These are phyloP conservation scores for Ophiocordyceps camponoti-leonardi DNA, from an alignment of 2,329 filamentous ascomycete genomes.

Conservation along the genomic window DNA sequence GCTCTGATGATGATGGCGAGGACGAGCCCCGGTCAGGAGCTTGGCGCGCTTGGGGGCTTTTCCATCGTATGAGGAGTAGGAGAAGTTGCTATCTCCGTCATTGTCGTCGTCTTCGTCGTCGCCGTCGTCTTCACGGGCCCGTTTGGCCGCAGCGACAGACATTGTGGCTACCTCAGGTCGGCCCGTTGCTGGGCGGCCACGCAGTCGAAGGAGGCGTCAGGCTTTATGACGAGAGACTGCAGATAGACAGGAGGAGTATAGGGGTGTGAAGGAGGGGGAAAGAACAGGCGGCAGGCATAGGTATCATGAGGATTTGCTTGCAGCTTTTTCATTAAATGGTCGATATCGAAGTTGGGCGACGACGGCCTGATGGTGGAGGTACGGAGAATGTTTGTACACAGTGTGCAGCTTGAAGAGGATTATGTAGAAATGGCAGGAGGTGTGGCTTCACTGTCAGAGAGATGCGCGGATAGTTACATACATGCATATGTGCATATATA, in stretches of 20 bases:
- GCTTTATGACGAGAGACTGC: background rate
- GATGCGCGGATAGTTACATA: too few species aligned
- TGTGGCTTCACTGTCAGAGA: too few species aligned
- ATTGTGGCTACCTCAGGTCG: slow-evolving; percentile 7
- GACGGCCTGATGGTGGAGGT: too few species aligned
- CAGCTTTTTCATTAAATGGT: too few species aligned
- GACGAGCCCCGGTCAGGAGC: slow-evolving; percentile 10
- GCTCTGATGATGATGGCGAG: slow-evolving; percentile 23
- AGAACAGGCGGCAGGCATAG: background rate
- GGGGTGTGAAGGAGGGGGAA: background rate
- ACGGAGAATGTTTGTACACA: too few species aligned
- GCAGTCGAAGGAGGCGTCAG: background rate
- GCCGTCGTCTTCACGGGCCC: background rate
- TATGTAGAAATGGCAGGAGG: too few species aligned
- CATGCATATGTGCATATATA: too few species aligned
- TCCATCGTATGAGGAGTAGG: slow-evolving; percentile 6
- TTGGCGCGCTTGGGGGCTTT: slow-evolving; percentile 11
- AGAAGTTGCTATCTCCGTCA: slow-evolving; percentile 5
- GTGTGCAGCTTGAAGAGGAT: too few species aligned
- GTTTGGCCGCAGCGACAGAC: slow-evolving; percentile 6
- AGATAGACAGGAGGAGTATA: background rate
- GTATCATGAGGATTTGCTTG: background rate
- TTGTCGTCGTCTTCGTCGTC: slow-evolving; percentile 2
- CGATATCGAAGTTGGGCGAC: too few species aligned
- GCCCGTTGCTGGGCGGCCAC: background rate